Evolutionary conservation across 306 rosid genomes (phyloP).

Genomic region (Amphicarpaea edgeworthii): DNA sequence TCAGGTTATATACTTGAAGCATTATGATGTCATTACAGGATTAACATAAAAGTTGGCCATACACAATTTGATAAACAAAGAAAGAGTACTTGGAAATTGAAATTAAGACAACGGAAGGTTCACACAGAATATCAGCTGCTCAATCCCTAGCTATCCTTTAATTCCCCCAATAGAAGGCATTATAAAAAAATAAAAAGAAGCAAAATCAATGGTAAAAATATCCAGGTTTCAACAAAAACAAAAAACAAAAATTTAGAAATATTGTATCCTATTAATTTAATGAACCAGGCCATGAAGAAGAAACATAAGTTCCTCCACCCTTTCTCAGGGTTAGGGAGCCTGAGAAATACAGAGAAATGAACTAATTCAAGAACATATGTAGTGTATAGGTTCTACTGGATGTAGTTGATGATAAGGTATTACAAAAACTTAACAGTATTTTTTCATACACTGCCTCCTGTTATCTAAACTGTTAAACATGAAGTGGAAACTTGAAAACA

Average conservation of each 20-base stretch:
- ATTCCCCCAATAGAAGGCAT: background rate
- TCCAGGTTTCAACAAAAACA: background rate
- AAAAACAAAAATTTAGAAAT: conserved; percentile 1
- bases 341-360: conserved; percentile 18
- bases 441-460: background rate
- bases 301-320: background rate
- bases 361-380: conserved; percentile 17
- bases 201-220: background rate
- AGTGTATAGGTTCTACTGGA: background rate
- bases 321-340: conserved; percentile 13
- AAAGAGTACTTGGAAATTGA: background rate
- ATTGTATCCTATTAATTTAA: background rate
- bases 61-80: background rate
- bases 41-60: background rate
- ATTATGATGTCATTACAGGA: conserved; percentile 30
- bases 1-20: conserved; percentile 37
- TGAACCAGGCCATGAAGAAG: conserved; percentile 8
- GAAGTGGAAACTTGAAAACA: conserved; percentile 18
- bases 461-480: background rate
- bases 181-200: conserved; percentile 27
- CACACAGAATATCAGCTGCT: conserved; percentile 17
- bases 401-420: conserved; percentile 25
- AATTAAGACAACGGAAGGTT: conserved; percentile 8
- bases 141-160: background rate
- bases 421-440: background rate